Percentiles rank a stretch among this genome's conserved stretches.
Evolutionary conservation across 164 flowering plant genomes (phyloP).

Genomic region (Akebia trifoliata): DNA sequence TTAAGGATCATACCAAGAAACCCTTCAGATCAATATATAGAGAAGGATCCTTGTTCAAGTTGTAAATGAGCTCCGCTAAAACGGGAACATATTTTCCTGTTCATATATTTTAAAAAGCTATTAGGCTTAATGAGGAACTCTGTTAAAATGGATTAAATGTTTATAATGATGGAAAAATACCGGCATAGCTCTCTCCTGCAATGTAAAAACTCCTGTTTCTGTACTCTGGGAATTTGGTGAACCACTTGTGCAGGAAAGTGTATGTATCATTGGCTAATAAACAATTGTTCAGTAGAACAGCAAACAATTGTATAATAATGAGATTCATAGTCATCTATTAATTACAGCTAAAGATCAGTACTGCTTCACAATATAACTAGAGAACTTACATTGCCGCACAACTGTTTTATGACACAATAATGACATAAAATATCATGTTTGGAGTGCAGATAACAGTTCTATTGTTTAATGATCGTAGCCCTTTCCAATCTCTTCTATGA

Average conservation of each 20-base stretch:
- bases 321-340: not conserved
- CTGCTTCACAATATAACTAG: not conserved
- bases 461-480: too few species aligned
- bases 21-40: constrained; percentile 68
- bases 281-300: not conserved
- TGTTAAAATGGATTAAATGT: not conserved
- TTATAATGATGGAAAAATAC: constrained; percentile 24
- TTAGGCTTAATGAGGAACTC: not conserved
- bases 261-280: constrained; percentile 70
- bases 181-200: constrained; percentile 99
- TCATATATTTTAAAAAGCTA: not conserved
- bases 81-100: constrained; percentile 92
- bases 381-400: too few species aligned
- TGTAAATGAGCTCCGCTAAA: constrained; percentile 74
- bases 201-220: constrained; percentile 53
- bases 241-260: constrained; percentile 78
- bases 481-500: too few species aligned
- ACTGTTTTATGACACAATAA: too few species aligned
- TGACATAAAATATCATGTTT: too few species aligned
- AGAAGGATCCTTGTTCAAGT: constrained; percentile 63
- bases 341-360: not conserved
- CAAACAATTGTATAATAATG: not conserved
- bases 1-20: constrained; percentile 53
- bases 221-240: constrained; percentile 71
- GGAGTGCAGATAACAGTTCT: too few species aligned